Percentiles rank a stretch among this genome's conserved stretches.
Conservation (phyloP, 805 yeast genomes). For the Myxozyma vanderwaltii region DNA sequence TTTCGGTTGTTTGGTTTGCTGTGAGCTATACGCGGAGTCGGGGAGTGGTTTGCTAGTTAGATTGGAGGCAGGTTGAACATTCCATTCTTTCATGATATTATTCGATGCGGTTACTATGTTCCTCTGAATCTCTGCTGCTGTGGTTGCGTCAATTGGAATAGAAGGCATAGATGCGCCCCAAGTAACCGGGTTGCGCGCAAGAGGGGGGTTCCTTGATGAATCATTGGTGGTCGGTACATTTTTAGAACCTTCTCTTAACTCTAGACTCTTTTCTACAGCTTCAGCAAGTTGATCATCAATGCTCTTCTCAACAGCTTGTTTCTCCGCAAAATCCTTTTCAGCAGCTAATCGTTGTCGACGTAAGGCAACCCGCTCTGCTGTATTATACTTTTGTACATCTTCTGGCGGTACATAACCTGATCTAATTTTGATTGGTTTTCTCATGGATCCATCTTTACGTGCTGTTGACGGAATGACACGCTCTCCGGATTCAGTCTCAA, state of each 20-base stretch:
- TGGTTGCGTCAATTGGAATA: neutral
- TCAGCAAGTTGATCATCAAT: neutral
- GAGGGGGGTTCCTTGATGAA: neutral
- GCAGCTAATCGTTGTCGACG: constrained; percentile 23
- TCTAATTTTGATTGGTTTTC: constrained; percentile 37
- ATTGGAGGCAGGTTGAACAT: neutral
- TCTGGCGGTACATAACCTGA: constrained; percentile 41
- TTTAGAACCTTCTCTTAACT: neutral
- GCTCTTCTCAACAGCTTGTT: neutral
- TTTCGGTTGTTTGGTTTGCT: neutral
- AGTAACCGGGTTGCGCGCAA: neutral
- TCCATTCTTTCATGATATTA: neutral
- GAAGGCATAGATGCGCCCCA: neutral
- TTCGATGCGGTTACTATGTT: neutral
- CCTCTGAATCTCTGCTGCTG: neutral
- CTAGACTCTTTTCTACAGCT: neutral
- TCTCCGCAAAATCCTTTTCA: constrained; percentile 8
- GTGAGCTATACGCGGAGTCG: neutral
- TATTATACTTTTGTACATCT: constrained; percentile 35
- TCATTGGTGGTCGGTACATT: neutral
- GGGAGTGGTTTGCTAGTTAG: neutral
- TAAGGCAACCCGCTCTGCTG: constrained; percentile 20
- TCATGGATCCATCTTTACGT: constrained; percentile 40
- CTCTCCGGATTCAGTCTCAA: constrained; percentile 14
- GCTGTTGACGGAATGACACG: constrained; percentile 33